Evolutionary conservation across 768 basidiomycete genomes (phyloP).

Genomic region (Phaeotremella skinneri): DNA sequence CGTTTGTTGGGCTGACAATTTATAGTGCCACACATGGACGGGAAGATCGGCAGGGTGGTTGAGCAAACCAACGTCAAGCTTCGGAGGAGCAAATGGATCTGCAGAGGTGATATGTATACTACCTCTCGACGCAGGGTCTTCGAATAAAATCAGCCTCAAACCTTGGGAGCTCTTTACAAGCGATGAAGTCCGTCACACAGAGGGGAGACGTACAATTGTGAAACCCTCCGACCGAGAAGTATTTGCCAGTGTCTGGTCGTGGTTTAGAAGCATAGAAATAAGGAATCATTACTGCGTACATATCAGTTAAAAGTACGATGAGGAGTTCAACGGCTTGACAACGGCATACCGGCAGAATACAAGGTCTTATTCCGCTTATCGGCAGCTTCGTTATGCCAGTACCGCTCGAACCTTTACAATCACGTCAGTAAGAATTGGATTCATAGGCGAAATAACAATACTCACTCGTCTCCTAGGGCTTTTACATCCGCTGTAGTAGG

Average conservation of each 20-base stretch:
- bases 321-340: too few species aligned
- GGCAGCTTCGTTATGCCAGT: conserved; percentile 14
- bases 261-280: conserved; percentile 16
- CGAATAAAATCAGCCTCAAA: background rate
- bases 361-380: conserved; percentile 20
- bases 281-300: conserved; percentile 13
- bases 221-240: conserved; percentile 16
- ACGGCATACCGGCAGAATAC: conserved; percentile 14
- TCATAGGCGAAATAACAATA: background rate
- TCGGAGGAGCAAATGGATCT: conserved; percentile 21
- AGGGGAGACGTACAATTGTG: conserved; percentile 13
- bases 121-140: conserved; percentile 23
- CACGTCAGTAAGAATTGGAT: background rate
- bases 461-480: conserved; percentile 14
- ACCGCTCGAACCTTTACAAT: background rate
- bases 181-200: too few species aligned
- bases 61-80: conserved; percentile 23
- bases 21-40: conserved; percentile 20
- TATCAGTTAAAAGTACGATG: too few species aligned
- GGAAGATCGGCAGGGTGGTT: conserved; percentile 25
- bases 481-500: conserved; percentile 19
- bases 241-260: conserved; percentile 11
- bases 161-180: too few species aligned
- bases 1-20: conserved; percentile 6
- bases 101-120: conserved; percentile 23